These are phyloP conservation scores for Cylindrotheca fusiformis DNA, from an alignment of 108 stramenopile genomes.

Conservation along the genomic window DNA sequence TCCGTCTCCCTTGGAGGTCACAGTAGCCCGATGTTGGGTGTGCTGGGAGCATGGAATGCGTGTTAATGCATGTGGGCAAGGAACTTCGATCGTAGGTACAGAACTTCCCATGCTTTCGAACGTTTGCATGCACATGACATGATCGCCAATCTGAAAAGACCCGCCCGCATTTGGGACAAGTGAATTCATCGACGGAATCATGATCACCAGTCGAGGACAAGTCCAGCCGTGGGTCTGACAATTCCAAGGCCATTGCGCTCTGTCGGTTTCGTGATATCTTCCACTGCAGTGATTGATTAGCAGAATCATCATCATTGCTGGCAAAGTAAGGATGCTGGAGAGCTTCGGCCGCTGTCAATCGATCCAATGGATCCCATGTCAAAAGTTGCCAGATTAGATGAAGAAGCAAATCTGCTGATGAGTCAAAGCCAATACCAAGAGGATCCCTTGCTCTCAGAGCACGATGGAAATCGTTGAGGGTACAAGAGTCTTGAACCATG, in stretches of 20 bases:
- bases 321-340: constrained; percentile 77
- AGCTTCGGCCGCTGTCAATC: constrained; percentile 68
- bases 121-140: constrained; percentile 79
- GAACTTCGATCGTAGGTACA: constrained; percentile 72
- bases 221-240: constrained; percentile 67
- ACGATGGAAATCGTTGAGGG: constrained; percentile 76
- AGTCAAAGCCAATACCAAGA: constrained; percentile 75
- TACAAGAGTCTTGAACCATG: constrained; percentile 54
- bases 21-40: constrained; percentile 80
- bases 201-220: constrained; percentile 26
- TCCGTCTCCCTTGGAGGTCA: constrained; percentile 78
- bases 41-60: constrained; percentile 84
- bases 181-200: constrained; percentile 49
- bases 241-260: constrained; percentile 66
- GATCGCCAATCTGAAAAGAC: constrained; percentile 76
- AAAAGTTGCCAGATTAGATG: constrained; percentile 81
- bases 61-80: constrained; percentile 81
- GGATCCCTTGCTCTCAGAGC: constrained; percentile 78
- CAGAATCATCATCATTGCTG: constrained; percentile 8
- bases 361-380: constrained; percentile 66
- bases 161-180: constrained; percentile 77
- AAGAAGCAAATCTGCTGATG: constrained; percentile 53
- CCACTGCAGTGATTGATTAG: constrained; percentile 2
- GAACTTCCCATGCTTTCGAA: constrained; percentile 76
- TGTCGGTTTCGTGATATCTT: constrained; percentile 37